Conservation (phyloP, 148 eudicot genomes). For the Drosera capensis region DNA sequence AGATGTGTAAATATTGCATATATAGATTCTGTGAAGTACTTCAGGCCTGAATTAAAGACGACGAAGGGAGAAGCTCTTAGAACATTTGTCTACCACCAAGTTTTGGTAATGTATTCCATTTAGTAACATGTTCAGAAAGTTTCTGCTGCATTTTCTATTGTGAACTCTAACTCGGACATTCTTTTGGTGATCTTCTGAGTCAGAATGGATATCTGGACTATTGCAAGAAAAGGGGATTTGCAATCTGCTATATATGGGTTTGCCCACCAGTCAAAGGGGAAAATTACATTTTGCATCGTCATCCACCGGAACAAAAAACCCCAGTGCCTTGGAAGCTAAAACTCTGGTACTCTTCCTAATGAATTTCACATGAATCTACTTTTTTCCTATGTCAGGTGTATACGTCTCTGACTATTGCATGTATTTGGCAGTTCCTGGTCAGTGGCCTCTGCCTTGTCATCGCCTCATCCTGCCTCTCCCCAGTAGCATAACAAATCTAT, state of each 20-base stretch:
- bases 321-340: slow-evolving; percentile 64
- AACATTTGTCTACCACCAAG: slow-evolving; percentile 82
- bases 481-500: too few species aligned
- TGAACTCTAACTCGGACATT: not conserved
- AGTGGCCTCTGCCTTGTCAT: too few species aligned
- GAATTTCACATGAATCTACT: not conserved
- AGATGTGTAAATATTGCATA: slow-evolving; percentile 75
- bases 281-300: slow-evolving; percentile 75
- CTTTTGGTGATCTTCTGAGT: slow-evolving; percentile 4
- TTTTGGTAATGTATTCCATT: slow-evolving; percentile 31
- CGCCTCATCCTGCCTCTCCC: too few species aligned
- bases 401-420: too few species aligned
- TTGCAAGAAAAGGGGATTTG: slow-evolving; percentile 82
- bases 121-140: not conserved
- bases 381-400: too few species aligned
- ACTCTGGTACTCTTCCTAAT: slow-evolving; percentile 44
- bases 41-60: slow-evolving; percentile 57
- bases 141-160: not conserved
- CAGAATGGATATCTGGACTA: slow-evolving; percentile 90
- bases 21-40: slow-evolving; percentile 89
- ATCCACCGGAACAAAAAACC: slow-evolving; percentile 70
- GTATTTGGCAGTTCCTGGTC: too few species aligned
- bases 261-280: slow-evolving; percentile 78
- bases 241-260: slow-evolving; percentile 88
- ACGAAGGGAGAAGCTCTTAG: slow-evolving; percentile 78